phyloP scores from a whole-genome alignment of 192 early-diverging fungal species.

The Phycomyces blakesleeanus region DNA sequence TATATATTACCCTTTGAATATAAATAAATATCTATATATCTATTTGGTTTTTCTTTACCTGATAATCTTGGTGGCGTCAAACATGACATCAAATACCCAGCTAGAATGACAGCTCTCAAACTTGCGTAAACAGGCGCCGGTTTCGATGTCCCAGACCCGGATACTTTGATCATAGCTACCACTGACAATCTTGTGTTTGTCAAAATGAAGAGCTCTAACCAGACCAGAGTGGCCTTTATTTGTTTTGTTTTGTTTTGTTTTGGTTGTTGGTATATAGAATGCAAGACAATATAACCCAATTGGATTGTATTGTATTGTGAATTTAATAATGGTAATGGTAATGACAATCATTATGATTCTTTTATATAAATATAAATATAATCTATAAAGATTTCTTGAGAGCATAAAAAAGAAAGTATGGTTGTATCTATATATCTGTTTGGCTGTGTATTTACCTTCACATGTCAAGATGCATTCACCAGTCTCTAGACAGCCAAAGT shows the following conservation, averaged over 20 bases:
- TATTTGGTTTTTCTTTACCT: slow-evolving; percentile 39
- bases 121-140: slow-evolving; percentile 72
- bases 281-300: too few species aligned
- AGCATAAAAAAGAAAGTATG: too few species aligned
- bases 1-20: slow-evolving; percentile 21
- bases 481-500: slow-evolving; percentile 27
- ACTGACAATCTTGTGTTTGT: slow-evolving; percentile 76
- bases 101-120: slow-evolving; percentile 75
- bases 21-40: neutral
- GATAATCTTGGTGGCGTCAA: slow-evolving; percentile 78
- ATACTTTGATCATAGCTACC: slow-evolving; percentile 94
- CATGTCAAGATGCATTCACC: slow-evolving; percentile 60
- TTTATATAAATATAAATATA: neutral
- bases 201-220: slow-evolving; percentile 85
- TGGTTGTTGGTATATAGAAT: too few species aligned
- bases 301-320: too few species aligned
- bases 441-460: slow-evolving; percentile 29
- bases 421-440: too few species aligned
- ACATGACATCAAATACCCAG: slow-evolving; percentile 97
- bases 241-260: too few species aligned
- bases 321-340: too few species aligned
- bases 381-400: too few species aligned
- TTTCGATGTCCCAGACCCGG: slow-evolving; percentile 88
- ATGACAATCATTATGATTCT: neutral
- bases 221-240: slow-evolving; percentile 64